Percentiles rank a stretch among this genome's conserved stretches.
These are phyloP conservation scores for Escallonia rubra DNA, from an alignment of 129 eudicot species.

Conservation along the genomic window DNA sequence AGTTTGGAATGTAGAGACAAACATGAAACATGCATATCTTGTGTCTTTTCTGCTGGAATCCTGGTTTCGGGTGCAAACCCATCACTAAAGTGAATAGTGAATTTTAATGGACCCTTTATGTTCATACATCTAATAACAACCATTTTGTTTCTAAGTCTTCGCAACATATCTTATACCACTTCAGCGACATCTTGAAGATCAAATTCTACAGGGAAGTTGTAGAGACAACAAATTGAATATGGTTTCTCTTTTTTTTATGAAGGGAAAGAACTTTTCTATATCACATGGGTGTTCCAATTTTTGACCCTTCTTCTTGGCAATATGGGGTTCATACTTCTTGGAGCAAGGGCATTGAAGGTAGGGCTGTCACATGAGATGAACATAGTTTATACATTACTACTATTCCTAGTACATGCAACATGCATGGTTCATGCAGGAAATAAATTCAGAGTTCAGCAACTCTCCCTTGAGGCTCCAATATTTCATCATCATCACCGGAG, in stretches of 20 bases:
- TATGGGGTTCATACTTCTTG: constrained; percentile 58
- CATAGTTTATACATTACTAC: no score
- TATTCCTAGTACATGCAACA: no score
- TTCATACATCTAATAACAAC: no score
- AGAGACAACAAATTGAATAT: neutral
- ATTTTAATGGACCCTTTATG: no score
- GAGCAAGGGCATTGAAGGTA: constrained; percentile 56
- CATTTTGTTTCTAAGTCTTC: no score
- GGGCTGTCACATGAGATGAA: no score
- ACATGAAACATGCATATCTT: neutral
- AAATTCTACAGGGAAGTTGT: no score
- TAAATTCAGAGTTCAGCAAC: constrained; percentile 36
- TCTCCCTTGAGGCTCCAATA: constrained; percentile 46
- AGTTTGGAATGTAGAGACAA: neutral
- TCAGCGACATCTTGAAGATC: no score
- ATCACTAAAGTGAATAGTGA: no score
- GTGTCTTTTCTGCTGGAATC: no score
- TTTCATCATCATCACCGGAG: constrained; percentile 45
- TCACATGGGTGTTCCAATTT: constrained; percentile 49
- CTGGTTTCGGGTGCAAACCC: no score
- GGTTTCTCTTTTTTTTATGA: neutral
- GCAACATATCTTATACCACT: no score
- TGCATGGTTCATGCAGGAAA: constrained; percentile 26
- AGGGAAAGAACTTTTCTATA: constrained; percentile 41
- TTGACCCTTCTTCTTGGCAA: constrained; percentile 40